These are phyloP conservation scores for Penicillium taxi DNA, from an alignment of 495 filamentous ascomycete species.

Conservation along the genomic window DNA sequence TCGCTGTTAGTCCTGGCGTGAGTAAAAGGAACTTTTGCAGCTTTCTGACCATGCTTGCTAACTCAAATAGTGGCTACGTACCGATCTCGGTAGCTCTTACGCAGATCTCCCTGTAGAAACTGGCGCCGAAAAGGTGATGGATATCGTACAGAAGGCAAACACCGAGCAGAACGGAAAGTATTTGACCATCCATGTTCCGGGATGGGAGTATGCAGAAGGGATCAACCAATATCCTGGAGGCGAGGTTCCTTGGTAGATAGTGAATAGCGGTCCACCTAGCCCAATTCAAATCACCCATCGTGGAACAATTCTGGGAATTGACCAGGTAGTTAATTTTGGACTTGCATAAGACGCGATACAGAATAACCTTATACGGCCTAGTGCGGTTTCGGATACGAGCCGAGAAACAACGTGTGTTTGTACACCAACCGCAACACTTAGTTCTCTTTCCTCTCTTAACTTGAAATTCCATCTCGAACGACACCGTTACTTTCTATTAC, in stretches of 20 bases:
- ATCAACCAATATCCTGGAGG: slow-evolving; percentile 31
- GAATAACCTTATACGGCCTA: too few relatives aligned
- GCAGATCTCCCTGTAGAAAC: slow-evolving; percentile 39
- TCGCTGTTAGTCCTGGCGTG: slow-evolving; percentile 42
- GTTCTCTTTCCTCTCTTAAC: too few relatives aligned
- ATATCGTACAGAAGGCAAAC: slow-evolving; percentile 33
- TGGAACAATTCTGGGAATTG: too few relatives aligned
- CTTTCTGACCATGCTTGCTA: slow-evolving; percentile 17
- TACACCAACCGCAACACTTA: too few relatives aligned
- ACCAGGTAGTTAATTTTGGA: too few relatives aligned
- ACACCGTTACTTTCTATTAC: too few relatives aligned
- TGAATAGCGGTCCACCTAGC: too few relatives aligned
- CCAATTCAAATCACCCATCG: too few relatives aligned
- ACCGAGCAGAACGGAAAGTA: slow-evolving; percentile 38
- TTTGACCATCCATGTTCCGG: slow-evolving; percentile 36
- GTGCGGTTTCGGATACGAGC: too few relatives aligned
- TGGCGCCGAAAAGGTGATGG: slow-evolving; percentile 37
- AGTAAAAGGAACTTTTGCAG: slow-evolving; percentile 20
- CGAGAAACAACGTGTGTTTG: too few relatives aligned
- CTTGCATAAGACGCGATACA: too few relatives aligned
- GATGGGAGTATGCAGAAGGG: slow-evolving; percentile 32
- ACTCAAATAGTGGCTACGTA: slow-evolving; percentile 39
- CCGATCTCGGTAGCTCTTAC: slow-evolving; percentile 34
- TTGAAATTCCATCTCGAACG: too few relatives aligned
- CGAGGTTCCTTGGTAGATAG: slow-evolving; percentile 30